A percentile compares a stretch with the other conserved stretches of the same genome.
Evolutionary conservation across 2,329 filamentous ascomycete genomes (phyloP).

Genomic region (Botrytis hyacinthi): DNA sequence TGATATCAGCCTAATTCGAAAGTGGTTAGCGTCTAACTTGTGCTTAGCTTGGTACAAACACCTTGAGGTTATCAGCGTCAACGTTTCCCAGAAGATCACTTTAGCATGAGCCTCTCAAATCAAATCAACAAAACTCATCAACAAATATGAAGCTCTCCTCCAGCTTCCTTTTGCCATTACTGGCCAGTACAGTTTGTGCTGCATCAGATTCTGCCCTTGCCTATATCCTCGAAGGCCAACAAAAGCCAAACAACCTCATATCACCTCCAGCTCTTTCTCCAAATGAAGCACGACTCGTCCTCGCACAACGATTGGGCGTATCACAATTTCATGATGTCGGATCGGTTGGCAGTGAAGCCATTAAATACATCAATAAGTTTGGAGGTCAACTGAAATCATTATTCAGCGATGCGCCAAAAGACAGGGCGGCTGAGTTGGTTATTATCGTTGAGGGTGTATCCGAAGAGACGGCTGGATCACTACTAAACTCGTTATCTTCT

Average conservation of each 20-base stretch:
- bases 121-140: slow-evolving; percentile 24
- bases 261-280: slow-evolving; percentile 50
- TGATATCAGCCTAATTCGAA: neutral
- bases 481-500: slow-evolving; percentile 45
- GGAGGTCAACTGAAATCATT: slow-evolving; percentile 53
- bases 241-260: slow-evolving; percentile 41
- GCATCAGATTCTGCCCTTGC: slow-evolving; percentile 47
- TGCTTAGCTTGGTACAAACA: slow-evolving; percentile 15
- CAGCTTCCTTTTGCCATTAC: slow-evolving; percentile 42
- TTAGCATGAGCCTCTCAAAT: slow-evolving; percentile 27
- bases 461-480: slow-evolving; percentile 42
- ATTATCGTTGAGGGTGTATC: slow-evolving; percentile 58
- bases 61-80: slow-evolving; percentile 15
- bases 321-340: slow-evolving; percentile 48
- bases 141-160: slow-evolving; percentile 43
- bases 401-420: slow-evolving; percentile 44
- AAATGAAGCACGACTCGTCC: slow-evolving; percentile 51
- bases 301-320: slow-evolving; percentile 55
- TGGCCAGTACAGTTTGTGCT: slow-evolving; percentile 41
- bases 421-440: slow-evolving; percentile 50
- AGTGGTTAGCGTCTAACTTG: slow-evolving; percentile 9
- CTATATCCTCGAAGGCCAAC: slow-evolving; percentile 46
- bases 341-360: slow-evolving; percentile 40
- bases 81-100: slow-evolving; percentile 1
- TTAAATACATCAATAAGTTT: slow-evolving; percentile 59